Percentiles rank a stretch among this genome's conserved stretches.
Conservation (phyloP, 768 basidiomycete species). For the Russula compacta region DNA sequence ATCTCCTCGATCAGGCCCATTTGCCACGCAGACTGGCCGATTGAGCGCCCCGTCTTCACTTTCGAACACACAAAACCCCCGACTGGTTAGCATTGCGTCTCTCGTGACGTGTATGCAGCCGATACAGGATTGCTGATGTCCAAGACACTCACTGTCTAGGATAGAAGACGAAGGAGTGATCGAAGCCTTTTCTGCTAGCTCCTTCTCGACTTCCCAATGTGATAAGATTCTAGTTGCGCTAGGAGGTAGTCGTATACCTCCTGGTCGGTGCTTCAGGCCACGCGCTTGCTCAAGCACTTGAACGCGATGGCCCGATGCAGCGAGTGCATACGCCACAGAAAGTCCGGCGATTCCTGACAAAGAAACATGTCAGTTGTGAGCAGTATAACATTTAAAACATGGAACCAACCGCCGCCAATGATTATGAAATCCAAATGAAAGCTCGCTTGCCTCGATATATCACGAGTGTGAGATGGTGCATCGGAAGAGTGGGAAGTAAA, state of each 20-base stretch:
- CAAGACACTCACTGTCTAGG: slow-evolving; percentile 14
- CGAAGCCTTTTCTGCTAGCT: slow-evolving; percentile 7
- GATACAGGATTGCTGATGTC: background rate
- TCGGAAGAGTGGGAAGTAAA: background rate
- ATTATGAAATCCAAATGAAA: slow-evolving; percentile 17
- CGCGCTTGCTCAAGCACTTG: slow-evolving; percentile 13
- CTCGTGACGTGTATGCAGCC: too few relatives aligned
- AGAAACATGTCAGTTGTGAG: background rate
- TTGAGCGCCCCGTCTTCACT: slow-evolving; percentile 17
- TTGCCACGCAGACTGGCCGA: slow-evolving; percentile 14
- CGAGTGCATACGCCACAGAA: slow-evolving; percentile 17
- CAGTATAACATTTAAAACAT: background rate
- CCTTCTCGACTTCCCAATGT: slow-evolving; percentile 19
- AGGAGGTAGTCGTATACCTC: slow-evolving; percentile 17
- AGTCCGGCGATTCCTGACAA: slow-evolving; percentile 17
- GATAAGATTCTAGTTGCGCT: slow-evolving; percentile 14
- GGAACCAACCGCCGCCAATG: slow-evolving; percentile 16
- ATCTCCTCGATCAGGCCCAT: slow-evolving; percentile 14
- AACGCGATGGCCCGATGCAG: slow-evolving; percentile 16
- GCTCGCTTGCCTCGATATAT: slow-evolving; percentile 3
- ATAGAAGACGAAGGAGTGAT: slow-evolving; percentile 1
- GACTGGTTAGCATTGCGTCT: background rate
- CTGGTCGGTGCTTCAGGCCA: background rate
- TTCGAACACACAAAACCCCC: background rate
- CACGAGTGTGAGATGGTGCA: background rate